Conservation (phyloP, 352 stramenopile genomes). For the Proteromonas lacertae region DNA sequence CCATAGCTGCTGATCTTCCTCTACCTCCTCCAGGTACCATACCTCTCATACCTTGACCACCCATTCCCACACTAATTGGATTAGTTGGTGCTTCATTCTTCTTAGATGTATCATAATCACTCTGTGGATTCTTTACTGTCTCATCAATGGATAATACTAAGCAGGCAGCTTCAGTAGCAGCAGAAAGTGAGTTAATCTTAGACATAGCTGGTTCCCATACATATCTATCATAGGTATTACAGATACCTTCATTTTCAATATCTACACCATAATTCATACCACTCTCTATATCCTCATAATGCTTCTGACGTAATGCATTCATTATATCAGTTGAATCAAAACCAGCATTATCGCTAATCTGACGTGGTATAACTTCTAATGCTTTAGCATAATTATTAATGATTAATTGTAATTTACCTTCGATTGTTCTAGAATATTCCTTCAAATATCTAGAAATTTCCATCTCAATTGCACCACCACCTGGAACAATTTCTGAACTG, state of each 20-base stretch:
- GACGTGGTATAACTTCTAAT: slow-evolving; percentile 83
- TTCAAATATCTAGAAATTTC: slow-evolving; percentile 53
- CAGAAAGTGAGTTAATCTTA: slow-evolving; percentile 82
- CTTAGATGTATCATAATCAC: too few species aligned
- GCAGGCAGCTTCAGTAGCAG: slow-evolving; percentile 78
- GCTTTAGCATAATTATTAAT: slow-evolving; percentile 75
- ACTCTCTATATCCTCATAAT: slow-evolving; percentile 47
- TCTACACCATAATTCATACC: slow-evolving; percentile 76
- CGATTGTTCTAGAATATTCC: slow-evolving; percentile 62
- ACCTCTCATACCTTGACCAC: slow-evolving; percentile 43
- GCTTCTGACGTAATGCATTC: slow-evolving; percentile 72
- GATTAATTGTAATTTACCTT: slow-evolving; percentile 83
- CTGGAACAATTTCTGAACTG: slow-evolving; percentile 24
- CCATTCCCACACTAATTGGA: slow-evolving; percentile 23
- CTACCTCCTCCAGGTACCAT: slow-evolving; percentile 30
- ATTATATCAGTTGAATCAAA: slow-evolving; percentile 90
- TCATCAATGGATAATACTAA: slow-evolving; percentile 95
- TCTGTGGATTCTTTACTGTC: slow-evolving; percentile 75
- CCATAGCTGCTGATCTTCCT: not conserved
- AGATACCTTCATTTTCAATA: slow-evolving; percentile 73
- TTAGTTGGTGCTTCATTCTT: slow-evolving; percentile 11
- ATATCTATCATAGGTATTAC: slow-evolving; percentile 74
- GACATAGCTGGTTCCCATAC: slow-evolving; percentile 96
- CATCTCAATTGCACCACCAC: slow-evolving; percentile 38
- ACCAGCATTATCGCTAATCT: slow-evolving; percentile 89